These are phyloP conservation scores for Buddleja alternifolia DNA, from an alignment of 257 asterid species.

Conservation along the genomic window DNA sequence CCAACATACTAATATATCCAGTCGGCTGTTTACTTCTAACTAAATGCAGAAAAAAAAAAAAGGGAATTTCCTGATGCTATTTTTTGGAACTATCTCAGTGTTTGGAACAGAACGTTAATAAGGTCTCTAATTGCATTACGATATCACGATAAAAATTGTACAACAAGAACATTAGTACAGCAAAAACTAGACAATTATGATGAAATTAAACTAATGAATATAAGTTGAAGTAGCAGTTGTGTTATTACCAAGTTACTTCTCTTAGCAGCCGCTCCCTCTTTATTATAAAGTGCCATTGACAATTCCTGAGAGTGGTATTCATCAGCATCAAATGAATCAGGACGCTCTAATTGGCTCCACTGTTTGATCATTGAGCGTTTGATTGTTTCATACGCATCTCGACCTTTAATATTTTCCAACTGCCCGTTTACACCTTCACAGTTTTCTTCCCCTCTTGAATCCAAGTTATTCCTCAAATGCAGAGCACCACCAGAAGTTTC, in stretches of 20 bases:
- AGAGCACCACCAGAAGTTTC: constrained; percentile 65
- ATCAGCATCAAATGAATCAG: constrained; percentile 75
- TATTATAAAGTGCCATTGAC: constrained; percentile 64
- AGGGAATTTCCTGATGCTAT: neutral
- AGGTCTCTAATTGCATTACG: neutral
- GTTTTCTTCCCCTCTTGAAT: constrained; percentile 52
- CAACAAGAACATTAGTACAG: too few relatives aligned
- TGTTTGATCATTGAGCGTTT: constrained; percentile 55
- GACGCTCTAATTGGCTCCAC: constrained; percentile 82
- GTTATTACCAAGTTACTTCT: constrained; percentile 65
- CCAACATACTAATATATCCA: neutral
- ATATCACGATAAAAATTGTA: neutral
- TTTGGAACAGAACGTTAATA: neutral
- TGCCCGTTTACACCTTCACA: constrained; percentile 44
- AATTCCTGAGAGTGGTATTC: constrained; percentile 89
- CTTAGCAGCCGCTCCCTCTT: constrained; percentile 67
- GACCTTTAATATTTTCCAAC: constrained; percentile 42
- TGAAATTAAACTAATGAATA: constrained; percentile 4
- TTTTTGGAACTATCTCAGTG: neutral
- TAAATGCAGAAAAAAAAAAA: neutral
- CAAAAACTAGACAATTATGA: constrained; percentile 1
- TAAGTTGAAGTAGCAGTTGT: neutral
- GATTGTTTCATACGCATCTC: constrained; percentile 48
- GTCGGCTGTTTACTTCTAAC: neutral
- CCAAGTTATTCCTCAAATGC: constrained; percentile 59